Evolutionary conservation across 2,329 filamentous ascomycete genomes (phyloP), one percentile per base, ranked within the genome.

Genomic region (Alternaria rosae): DNA sequence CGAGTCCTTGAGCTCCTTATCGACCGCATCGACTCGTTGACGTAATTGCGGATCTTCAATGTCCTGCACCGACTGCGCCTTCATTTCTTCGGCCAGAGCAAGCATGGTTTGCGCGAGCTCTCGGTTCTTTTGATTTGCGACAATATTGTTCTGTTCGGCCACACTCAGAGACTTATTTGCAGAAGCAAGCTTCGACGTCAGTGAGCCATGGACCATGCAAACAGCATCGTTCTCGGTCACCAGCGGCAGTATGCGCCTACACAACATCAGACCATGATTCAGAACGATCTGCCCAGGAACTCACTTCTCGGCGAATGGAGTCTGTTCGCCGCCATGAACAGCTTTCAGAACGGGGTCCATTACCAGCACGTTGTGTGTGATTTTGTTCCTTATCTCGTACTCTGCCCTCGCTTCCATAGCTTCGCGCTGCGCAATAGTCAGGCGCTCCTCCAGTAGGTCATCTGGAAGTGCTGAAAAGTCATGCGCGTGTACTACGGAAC

Each of bases 281-380:
- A 15, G 30, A 6, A 21, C 20, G 8, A 9, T 51, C 12, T 10
- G 10, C 4, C 8, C n/a, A 12, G 21, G 25, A 50, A 67, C 77
- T 55, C 84, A 92, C 92, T 88, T 87, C 79, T 95, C 92, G 54
- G 89, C 83, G 45, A 87, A 86, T 3, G 88, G 87, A 17, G 88
- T 86, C 62, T 87, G 85, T 12, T 86, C 86, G 44, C 88, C 88
- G 62, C 86, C 82, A 76, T 96, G 92, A 41, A 94, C 88, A 7
- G 92, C 90, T 72, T 91, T 92, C 59, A 96, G 82, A 42, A 92
- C 88, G 8, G 93, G 92, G 70, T 92, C 90, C 59, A 89, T 89
- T 69, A 88, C 87, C 67, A 95, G 79, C 55, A 92, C 88, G 48
- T 85, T 88, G 64, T 91, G 88, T 21, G 89, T 83, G 21, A 92